Base-by-base conservation (phyloP, 179 eudicot species). In the Vitellaria paradoxa region DNA sequence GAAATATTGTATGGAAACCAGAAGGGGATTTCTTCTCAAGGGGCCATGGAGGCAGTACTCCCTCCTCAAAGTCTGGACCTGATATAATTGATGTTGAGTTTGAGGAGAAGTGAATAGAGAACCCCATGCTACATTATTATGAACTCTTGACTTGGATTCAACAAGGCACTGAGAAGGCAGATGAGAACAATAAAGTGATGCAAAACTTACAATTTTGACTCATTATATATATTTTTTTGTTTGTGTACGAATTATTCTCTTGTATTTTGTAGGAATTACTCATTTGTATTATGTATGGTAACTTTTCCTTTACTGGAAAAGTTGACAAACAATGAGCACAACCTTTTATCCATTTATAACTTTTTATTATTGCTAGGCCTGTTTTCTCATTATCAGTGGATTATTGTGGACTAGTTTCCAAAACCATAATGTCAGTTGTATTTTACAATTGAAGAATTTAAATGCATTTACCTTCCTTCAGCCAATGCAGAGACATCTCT, bases 1-100 rank as follows among this genome's bases (percentile, higher is more conserved):
- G 98, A 60, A 93, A 90, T 84, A 83, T 82, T 18, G 97, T 93
- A 55, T 93, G 98, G 98, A 97, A 93, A 75, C 97, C 98, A 40
- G 83, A 91, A 78, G 89, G 86, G 24, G 93, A 88, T 64, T 81
- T 84, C 80, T 93, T 85, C 81, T 85, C 97, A 8, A 76, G 80
- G 82, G 93, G 89, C 52, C 77, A 81, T 62, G 81, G 83, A 45
- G 83, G 84, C 40, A 26, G 85, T 63, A 47, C 84, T 60, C 70
- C 81, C 11, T 78, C 80, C 63, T 91, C 98, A 9, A 88, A 90
- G 65, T 91, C 94, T 47, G 78, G 84, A n/a, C 90, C 89, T 45
- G 91, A 93, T 5, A 89, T 93, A 47, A 93, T 93, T 68, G 98
- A 93, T 73, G 94, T 93, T 57, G 98, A 93, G 76, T 90, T 86